These are phyloP conservation scores for Candida loeiensis DNA, from an alignment of 805 yeast genomes.

Conservation along the genomic window DNA sequence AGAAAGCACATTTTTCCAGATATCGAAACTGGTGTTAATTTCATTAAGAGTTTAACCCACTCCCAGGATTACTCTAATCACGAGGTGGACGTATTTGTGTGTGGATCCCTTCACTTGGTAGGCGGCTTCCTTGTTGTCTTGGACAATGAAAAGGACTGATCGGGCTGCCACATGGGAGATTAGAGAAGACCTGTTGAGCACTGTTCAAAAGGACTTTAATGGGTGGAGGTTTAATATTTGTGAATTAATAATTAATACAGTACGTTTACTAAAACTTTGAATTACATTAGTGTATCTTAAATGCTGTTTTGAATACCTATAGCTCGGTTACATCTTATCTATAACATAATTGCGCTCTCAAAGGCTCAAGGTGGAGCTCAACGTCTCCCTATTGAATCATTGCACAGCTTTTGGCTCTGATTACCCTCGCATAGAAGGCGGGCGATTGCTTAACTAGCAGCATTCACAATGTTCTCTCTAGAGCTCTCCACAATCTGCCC, in stretches of 20 bases:
- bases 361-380: no score
- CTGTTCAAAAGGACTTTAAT: no score
- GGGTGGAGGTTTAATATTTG: no score
- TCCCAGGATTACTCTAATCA: conserved; percentile 20
- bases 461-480: conserved; percentile 40
- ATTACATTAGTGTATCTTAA: neutral
- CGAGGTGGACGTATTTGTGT: conserved; percentile 72
- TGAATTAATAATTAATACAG: no score
- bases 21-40: conserved; percentile 69
- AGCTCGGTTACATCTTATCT: neutral
- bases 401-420: no score
- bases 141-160: conserved; percentile 44
- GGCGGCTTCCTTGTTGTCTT: conserved; percentile 90
- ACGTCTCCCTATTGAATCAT: no score
- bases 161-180: neutral
- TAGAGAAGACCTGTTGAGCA: no score
- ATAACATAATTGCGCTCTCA: neutral
- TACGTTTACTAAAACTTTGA: neutral
- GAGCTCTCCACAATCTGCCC: conserved; percentile 39
- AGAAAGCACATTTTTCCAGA: conserved; percentile 58
- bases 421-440: neutral
- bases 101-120: conserved; percentile 90
- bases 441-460: conserved; percentile 4
- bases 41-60: conserved; percentile 45
- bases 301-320: conserved; percentile 1